These are phyloP conservation scores for Diaporthe capsici DNA, from an alignment of 2,329 filamentous ascomycete genomes.

Conservation along the genomic window DNA sequence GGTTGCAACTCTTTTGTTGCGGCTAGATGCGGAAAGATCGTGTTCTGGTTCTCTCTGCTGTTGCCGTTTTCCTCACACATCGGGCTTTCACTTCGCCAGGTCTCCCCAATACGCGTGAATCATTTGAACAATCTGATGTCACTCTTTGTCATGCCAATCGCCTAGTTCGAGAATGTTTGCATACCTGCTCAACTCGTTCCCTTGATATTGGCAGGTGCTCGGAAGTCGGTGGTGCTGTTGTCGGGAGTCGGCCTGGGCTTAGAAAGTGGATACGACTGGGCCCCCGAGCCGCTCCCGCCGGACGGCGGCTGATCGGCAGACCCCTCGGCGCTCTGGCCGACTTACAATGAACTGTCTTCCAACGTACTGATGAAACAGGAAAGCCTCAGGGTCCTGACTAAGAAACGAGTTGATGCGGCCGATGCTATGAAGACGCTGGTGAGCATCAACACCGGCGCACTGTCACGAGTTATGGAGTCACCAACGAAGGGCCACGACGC, in stretches of 20 bases:
- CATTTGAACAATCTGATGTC: constrained; percentile 23
- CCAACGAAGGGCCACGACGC: background rate
- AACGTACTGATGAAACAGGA: background rate
- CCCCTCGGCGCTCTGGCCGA: background rate
- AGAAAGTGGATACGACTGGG: constrained; percentile 4
- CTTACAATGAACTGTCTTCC: background rate
- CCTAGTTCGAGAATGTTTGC: constrained; percentile 15
- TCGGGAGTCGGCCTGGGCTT: constrained; percentile 27
- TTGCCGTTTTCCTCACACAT: background rate
- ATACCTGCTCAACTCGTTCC: background rate
- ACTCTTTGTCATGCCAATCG: constrained; percentile 32
- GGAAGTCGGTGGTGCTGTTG: constrained; percentile 23
- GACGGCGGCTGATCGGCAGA: constrained; percentile 23
- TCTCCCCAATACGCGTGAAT: background rate
- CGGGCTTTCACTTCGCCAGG: background rate
- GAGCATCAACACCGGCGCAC: background rate
- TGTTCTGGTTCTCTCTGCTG: background rate
- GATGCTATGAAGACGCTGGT: background rate
- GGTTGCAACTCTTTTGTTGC: background rate
- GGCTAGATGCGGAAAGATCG: background rate
- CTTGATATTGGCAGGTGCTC: constrained; percentile 21
- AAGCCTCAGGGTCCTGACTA: background rate
- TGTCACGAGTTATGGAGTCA: background rate
- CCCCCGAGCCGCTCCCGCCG: constrained; percentile 27
- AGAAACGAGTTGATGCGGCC: background rate